Evolutionary conservation across 805 yeast genomes (phyloP).

Genomic region (Candida ovalis): DNA sequence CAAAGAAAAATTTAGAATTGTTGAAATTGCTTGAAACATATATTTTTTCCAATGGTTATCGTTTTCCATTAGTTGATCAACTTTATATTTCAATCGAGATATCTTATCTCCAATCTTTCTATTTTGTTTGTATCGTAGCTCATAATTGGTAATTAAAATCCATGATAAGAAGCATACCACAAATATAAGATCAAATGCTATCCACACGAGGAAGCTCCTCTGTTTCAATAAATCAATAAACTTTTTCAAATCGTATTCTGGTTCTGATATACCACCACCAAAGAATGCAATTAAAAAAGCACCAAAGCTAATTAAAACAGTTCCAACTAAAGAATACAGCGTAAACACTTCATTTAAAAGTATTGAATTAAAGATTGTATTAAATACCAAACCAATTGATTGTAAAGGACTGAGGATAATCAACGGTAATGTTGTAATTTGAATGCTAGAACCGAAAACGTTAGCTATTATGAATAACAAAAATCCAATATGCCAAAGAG

Average conservation of each 20-base stretch:
- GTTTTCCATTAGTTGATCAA: background rate
- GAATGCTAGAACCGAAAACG: conserved; percentile 76
- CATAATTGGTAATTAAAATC: conserved; percentile 21
- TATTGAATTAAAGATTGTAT: conserved; percentile 66
- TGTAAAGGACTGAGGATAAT: conserved; percentile 79
- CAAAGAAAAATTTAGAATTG: background rate
- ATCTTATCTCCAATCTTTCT: conserved; percentile 5
- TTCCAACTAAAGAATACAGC: conserved; percentile 53
- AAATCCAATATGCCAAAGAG: conserved; percentile 76
- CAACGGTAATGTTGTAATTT: conserved; percentile 78
- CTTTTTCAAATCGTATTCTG: conserved; percentile 46
- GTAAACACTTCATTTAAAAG: conserved; percentile 70
- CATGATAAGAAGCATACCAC: conserved; percentile 29
- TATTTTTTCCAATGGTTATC: background rate
- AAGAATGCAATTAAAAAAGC: conserved; percentile 74
- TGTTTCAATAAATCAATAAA: conserved; percentile 40
- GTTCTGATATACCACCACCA: conserved; percentile 64
- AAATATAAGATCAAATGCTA: conserved; percentile 31
- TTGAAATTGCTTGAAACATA: background rate
- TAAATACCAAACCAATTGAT: conserved; percentile 84
- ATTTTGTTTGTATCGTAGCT: conserved; percentile 8
- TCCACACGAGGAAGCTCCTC: conserved; percentile 57
- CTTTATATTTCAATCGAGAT: conserved; percentile 1
- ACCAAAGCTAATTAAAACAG: conserved; percentile 64
- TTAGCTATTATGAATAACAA: conserved; percentile 67